Percentiles rank a stretch among this genome's conserved stretches.
Conservation (phyloP, 345 rosid species). For the Geranium brycei region DNA sequence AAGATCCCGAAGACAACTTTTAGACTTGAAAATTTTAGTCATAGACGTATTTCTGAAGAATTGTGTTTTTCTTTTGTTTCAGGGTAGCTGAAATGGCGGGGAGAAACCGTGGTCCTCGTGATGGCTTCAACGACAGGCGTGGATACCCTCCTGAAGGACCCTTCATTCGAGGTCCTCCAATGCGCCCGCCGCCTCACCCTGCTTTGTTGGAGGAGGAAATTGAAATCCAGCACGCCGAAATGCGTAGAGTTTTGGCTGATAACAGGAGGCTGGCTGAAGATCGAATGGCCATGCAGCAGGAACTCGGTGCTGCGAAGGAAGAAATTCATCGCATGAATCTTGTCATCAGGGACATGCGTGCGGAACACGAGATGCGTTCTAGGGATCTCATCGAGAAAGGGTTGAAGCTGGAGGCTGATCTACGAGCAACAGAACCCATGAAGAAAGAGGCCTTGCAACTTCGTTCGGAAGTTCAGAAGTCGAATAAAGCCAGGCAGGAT, state of each 20-base stretch:
- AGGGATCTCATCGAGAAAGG: constrained; percentile 21
- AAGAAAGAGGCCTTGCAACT: constrained; percentile 17
- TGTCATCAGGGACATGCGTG: constrained; percentile 12
- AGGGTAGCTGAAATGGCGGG: constrained; percentile 12
- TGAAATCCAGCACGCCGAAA: constrained; percentile 13
- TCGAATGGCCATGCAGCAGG: constrained; percentile 15
- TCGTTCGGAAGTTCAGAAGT: constrained; percentile 17
- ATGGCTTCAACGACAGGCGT: constrained; percentile 9
- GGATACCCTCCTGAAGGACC: constrained; percentile 8
- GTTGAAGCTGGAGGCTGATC: constrained; percentile 23
- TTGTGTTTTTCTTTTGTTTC: neutral
- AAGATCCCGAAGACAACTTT: neutral
- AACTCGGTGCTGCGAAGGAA: constrained; percentile 14
- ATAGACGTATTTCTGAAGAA: neutral
- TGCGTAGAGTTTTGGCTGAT: constrained; percentile 13
- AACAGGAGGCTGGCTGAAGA: constrained; percentile 16
- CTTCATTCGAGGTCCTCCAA: constrained; percentile 6
- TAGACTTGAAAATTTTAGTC: neutral
- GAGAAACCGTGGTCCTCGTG: constrained; percentile 9
- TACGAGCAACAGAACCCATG: constrained; percentile 14
- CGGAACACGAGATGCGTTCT: constrained; percentile 12
- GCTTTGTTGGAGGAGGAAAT: constrained; percentile 17
- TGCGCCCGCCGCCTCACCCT: constrained; percentile 10
- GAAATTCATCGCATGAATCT: constrained; percentile 16
- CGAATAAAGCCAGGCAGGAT: constrained; percentile 11